Conservation (phyloP, 192 early-diverging fungal species). For the Backusella luteola region DNA sequence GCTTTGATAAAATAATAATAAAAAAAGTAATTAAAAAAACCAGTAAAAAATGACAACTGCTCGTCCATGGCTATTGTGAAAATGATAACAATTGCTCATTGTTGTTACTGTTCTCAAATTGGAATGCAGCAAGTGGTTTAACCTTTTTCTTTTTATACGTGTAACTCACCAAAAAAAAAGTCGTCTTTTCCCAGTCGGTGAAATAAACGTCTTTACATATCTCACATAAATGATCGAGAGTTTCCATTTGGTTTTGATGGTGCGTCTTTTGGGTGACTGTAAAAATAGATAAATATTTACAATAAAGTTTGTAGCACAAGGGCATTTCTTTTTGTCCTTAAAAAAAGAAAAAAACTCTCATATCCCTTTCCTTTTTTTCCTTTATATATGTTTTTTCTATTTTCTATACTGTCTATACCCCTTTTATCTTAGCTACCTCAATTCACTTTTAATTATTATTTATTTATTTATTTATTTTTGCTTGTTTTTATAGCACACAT, state of each 20-base stretch:
- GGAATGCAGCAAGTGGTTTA: neutral
- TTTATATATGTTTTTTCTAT: constrained; percentile 3
- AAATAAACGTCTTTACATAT: neutral
- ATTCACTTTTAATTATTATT: neutral
- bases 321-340: neutral
- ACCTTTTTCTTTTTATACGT: neutral
- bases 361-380: neutral
- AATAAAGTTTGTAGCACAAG: constrained; percentile 1
- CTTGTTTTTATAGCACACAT: neutral
- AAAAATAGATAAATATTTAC: neutral
- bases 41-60: neutral
- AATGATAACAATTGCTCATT: neutral
- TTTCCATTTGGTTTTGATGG: neutral
- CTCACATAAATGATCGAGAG: neutral
- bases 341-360: neutral
- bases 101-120: neutral
- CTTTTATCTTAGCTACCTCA: neutral
- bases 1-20: neutral
- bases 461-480: no score
- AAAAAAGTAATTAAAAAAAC: neutral
- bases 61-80: neutral
- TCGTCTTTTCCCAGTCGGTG: neutral
- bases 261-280: neutral
- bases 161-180: neutral
- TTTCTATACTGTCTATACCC: neutral